These are phyloP conservation scores for Deinandra increscens DNA, from an alignment of 129 eudicot species.

Conservation along the genomic window DNA sequence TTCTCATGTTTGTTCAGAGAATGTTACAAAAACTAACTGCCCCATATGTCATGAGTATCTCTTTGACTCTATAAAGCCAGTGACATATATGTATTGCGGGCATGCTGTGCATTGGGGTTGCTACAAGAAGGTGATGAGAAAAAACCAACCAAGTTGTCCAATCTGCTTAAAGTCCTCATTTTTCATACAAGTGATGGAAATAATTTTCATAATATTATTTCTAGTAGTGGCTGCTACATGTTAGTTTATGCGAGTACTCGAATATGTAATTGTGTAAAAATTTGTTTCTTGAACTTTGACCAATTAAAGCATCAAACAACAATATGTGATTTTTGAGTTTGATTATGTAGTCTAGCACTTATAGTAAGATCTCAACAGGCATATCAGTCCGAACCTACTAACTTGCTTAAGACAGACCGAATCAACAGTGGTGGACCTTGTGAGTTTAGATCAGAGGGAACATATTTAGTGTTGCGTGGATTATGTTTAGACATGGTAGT, in stretches of 20 bases:
- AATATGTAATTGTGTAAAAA: not conserved
- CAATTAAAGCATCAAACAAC: not conserved
- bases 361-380: too few species aligned
- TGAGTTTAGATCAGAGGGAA: too few species aligned
- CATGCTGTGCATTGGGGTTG: slow-evolving; percentile 66
- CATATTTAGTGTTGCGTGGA: too few species aligned
- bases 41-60: slow-evolving; percentile 82
- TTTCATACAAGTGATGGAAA: not conserved
- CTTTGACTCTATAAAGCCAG: slow-evolving; percentile 56
- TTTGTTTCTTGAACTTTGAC: not conserved
- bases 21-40: slow-evolving; percentile 58
- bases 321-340: not conserved
- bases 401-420: too few species aligned
- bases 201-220: not conserved
- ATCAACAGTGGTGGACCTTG: too few species aligned
- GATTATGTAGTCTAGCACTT: not conserved
- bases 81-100: slow-evolving; percentile 56
- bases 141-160: slow-evolving; percentile 58
- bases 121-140: slow-evolving; percentile 40
- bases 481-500: too few species aligned
- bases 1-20: slow-evolving; percentile 59
- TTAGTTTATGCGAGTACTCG: not conserved
- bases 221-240: not conserved
- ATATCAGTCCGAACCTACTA: too few species aligned
- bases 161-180: slow-evolving; percentile 41